phyloP scores from a whole-genome alignment of 208 protist genomes.

The Trypanosoma rangeli region DNA sequence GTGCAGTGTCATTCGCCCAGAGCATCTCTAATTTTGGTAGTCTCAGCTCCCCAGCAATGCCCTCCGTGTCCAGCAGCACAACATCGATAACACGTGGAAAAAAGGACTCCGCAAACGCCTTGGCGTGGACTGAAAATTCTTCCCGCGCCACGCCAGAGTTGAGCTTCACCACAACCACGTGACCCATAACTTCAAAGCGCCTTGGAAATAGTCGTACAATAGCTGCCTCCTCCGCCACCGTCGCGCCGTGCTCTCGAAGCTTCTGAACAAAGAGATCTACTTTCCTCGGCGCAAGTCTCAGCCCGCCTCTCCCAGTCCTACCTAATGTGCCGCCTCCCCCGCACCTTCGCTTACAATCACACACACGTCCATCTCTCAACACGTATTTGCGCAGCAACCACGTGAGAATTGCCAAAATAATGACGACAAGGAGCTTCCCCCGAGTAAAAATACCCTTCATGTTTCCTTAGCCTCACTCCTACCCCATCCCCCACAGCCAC shows the following conservation, averaged over 20 bases:
- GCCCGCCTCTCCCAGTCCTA: neutral
- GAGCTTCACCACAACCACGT: conserved; percentile 81
- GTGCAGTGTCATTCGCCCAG: conserved; percentile 15
- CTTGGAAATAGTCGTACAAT: conserved; percentile 53
- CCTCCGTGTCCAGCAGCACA: conserved; percentile 66
- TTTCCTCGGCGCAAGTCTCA: conserved; percentile 38
- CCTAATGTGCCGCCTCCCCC: neutral
- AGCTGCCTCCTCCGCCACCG: conserved; percentile 11
- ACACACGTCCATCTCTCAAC: neutral
- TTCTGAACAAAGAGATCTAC: conserved; percentile 51
- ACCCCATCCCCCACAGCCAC: neutral
- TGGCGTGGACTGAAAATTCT: conserved; percentile 41
- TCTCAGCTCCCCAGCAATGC: conserved; percentile 80
- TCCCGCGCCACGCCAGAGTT: conserved; percentile 46
- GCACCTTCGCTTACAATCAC: neutral
- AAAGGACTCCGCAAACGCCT: conserved; percentile 64
- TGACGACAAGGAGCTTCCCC: neutral
- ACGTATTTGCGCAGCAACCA: conserved; percentile 18
- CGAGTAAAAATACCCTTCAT: conserved; percentile 4
- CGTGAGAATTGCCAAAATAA: neutral
- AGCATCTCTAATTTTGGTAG: conserved; percentile 52
- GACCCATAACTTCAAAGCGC: conserved; percentile 79
- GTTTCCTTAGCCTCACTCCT: conserved; percentile 3
- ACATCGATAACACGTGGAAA: conserved; percentile 61
- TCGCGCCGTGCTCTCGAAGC: conserved; percentile 15